Evolutionary conservation across 257 asterid genomes (phyloP).

Genomic region (Knoxia roxburghii): DNA sequence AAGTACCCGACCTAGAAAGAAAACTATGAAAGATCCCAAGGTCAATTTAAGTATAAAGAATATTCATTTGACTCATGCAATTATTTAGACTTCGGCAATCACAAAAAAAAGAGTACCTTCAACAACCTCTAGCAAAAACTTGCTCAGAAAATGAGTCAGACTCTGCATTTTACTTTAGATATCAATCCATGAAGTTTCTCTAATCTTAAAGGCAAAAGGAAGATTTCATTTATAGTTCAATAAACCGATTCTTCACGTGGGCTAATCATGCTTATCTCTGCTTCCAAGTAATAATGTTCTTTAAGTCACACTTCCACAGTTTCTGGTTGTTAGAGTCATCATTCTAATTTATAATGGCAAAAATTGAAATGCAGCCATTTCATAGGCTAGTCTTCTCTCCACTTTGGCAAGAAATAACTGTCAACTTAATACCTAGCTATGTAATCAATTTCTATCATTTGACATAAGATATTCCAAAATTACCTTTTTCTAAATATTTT

Average conservation of each 20-base stretch:
- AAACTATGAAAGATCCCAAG: background rate
- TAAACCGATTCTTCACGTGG: background rate
- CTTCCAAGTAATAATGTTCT: conserved; percentile 4
- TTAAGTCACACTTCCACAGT: background rate
- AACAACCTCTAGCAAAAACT: background rate
- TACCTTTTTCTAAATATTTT: background rate
- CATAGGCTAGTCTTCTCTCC: background rate
- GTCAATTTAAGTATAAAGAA: background rate
- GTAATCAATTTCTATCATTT: background rate
- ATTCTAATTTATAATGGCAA: background rate
- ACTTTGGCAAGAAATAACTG: background rate
- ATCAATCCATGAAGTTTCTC: background rate
- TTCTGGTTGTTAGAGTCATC: background rate
- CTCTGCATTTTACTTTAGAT: background rate
- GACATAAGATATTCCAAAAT: background rate
- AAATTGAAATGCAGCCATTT: background rate
- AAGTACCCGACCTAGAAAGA: too few species aligned
- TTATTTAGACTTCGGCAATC: background rate
- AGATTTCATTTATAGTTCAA: background rate
- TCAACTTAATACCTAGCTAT: background rate
- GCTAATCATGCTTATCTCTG: background rate
- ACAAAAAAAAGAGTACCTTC: too few species aligned
- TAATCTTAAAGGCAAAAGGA: background rate
- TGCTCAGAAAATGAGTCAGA: background rate
- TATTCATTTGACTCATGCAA: background rate